Evolutionary conservation across 2,329 filamentous ascomycete species (phyloP).

Genomic region (Metarhizium sp.): DNA sequence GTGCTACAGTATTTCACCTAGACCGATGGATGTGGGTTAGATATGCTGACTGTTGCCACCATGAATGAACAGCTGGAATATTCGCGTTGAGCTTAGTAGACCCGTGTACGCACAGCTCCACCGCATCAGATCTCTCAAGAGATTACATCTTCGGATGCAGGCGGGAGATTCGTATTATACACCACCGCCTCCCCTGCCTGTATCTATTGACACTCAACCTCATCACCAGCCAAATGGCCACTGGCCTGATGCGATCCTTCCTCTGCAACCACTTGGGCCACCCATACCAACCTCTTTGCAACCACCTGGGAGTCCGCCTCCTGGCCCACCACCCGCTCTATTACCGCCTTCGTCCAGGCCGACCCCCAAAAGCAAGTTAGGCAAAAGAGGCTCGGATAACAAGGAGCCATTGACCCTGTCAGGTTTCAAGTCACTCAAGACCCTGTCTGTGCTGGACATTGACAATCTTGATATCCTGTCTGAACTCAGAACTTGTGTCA

Average conservation of each 20-base stretch:
- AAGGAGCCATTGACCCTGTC: constrained; percentile 44
- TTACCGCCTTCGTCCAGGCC: constrained; percentile 27
- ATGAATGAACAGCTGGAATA: constrained; percentile 44
- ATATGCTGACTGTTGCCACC: constrained; percentile 2
- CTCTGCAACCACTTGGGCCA: constrained; percentile 10
- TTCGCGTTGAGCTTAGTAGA: constrained; percentile 51
- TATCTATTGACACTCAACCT: constrained; percentile 14
- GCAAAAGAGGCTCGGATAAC: constrained; percentile 19
- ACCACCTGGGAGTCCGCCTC: constrained; percentile 7
- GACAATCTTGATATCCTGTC: constrained; percentile 45
- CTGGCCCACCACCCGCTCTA: constrained; percentile 19
- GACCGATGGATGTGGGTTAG: neutral
- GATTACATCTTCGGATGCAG: constrained; percentile 51
- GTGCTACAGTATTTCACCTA: neutral
- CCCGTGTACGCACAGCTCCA: constrained; percentile 49
- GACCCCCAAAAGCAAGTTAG: constrained; percentile 20
- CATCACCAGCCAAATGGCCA: constrained; percentile 25
- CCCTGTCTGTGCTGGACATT: constrained; percentile 48
- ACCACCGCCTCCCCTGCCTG: constrained; percentile 35
- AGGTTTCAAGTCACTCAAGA: constrained; percentile 45
- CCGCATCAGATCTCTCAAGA: constrained; percentile 38
- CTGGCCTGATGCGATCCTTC: constrained; percentile 17
- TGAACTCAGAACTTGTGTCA: constrained; percentile 47
- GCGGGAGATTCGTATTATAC: constrained; percentile 46
- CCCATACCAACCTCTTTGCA: constrained; percentile 11